These are phyloP conservation scores for Colletotrichum sp. DNA, from an alignment of 2,329 filamentous ascomycete genomes.

Conservation along the genomic window DNA sequence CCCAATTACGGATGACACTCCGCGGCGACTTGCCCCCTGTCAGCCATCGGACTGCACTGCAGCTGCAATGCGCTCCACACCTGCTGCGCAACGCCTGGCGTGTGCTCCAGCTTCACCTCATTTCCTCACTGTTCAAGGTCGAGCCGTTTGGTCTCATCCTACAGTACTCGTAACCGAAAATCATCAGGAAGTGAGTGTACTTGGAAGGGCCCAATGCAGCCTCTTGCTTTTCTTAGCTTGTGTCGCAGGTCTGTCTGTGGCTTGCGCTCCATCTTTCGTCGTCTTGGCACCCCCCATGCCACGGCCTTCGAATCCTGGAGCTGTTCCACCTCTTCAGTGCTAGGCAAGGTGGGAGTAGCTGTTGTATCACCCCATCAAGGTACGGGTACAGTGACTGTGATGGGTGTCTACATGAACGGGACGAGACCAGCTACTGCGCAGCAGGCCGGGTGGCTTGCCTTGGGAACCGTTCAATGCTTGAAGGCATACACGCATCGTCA, in stretches of 20 bases:
- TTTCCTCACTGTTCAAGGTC: neutral
- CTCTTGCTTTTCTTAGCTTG: neutral
- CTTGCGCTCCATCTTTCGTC: neutral
- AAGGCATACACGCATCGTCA: neutral
- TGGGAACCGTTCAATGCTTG: neutral
- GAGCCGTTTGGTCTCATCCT: neutral
- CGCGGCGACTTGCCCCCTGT: neutral
- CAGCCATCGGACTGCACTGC: slow-evolving; percentile 16
- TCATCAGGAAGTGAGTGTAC: neutral
- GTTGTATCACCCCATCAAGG: slow-evolving; percentile 5
- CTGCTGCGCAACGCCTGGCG: slow-evolving; percentile 8
- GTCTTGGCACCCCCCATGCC: neutral
- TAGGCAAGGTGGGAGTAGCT: neutral
- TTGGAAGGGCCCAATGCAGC: neutral
- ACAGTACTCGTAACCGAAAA: neutral
- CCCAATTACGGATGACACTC: slow-evolving; percentile 11
- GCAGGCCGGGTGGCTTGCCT: neutral
- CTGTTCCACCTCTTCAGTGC: neutral
- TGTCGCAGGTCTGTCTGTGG: neutral
- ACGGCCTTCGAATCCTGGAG: neutral
- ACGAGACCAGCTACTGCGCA: neutral
- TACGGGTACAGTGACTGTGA: neutral
- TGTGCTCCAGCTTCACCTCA: slow-evolving; percentile 7
- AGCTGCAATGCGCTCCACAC: slow-evolving; percentile 5
- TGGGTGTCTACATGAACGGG: neutral